Base-by-base conservation (phyloP, 2,329 filamentous ascomycete genomes). In the Phialocephala sp. region DNA sequence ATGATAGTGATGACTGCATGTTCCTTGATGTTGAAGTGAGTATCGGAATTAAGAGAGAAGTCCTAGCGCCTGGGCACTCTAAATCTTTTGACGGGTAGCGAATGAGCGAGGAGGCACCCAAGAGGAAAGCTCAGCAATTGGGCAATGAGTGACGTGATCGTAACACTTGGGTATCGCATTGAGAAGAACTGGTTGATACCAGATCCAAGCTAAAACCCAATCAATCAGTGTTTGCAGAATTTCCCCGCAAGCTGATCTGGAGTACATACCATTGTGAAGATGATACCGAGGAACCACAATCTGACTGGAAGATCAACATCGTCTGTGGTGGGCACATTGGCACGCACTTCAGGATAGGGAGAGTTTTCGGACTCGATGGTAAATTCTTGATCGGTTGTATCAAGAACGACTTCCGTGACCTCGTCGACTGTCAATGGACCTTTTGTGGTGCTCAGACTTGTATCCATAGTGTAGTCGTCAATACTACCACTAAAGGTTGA, bases 1-100 rank as follows among this genome's bases (percentile, higher is more conserved):
- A 89, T 89, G 69, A 89, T 85, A 20, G 87, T 85, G 60, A 90
- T 88, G 66, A 91, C 83, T 47, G 86, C 78, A 74, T 90, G 88
- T 73, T 91, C 88, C 76, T 91, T 91, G 74, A 89, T 83, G 72
- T 89, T 91, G 50, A 54, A 54, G 14, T 54, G 50, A 3, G 50
- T 54, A 22, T 54, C 50, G 8, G 50, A 22, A 35, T 54, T 54
- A 5, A 54, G 18, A 18, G 50, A 35, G 50, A 54, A 54, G 50
- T 54, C 4, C 50, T 22, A 54, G n/a, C 50, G 27, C 12, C 50
- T 22, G 14, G 35, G 35, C 12, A 54, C 22, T 27, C 32, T 54
- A 24, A 71, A 52, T 9, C 55, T 68, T 12, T 66, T 59, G 14
- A 66, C 58, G 5, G 72, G 71, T 8, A 71, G 43, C 8, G 63